Conservation (phyloP, 306 rosid genomes). For the Carpinus viminea region DNA sequence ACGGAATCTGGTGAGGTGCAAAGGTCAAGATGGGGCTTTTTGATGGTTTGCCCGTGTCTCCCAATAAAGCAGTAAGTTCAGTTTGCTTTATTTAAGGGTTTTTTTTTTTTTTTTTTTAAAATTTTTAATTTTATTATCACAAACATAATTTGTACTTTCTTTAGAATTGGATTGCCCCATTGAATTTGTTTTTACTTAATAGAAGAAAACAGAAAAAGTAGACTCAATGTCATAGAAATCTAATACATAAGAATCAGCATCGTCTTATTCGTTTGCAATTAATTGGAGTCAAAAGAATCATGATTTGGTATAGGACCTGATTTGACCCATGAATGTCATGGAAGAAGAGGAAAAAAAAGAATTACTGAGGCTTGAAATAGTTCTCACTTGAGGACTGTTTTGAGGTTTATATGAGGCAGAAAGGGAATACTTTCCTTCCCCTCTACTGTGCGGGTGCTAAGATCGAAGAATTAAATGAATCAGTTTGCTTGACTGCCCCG, state of each 20-base stretch:
- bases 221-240: no score
- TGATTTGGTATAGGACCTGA: no score
- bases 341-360: no score
- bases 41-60: slow-evolving; percentile 85
- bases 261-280: no score
- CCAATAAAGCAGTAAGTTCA: slow-evolving; percentile 72
- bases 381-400: no score
- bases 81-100: background rate
- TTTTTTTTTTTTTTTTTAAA: no score
- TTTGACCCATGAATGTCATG: no score
- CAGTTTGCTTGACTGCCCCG: background rate
- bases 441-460: background rate
- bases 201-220: background rate
- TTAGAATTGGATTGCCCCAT: background rate
- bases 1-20: slow-evolving; percentile 39
- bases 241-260: no score
- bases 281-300: no score
- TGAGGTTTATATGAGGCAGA: background rate
- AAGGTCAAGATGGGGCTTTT: slow-evolving; percentile 76
- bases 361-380: no score
- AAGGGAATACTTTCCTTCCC: background rate
- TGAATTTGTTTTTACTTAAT: background rate
- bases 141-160: background rate
- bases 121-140: slow-evolving; percentile 4
- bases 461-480: background rate